Evolutionary conservation across 176 grass and related monocot species (phyloP).

Genomic region (Bonia amplexicaulis): DNA sequence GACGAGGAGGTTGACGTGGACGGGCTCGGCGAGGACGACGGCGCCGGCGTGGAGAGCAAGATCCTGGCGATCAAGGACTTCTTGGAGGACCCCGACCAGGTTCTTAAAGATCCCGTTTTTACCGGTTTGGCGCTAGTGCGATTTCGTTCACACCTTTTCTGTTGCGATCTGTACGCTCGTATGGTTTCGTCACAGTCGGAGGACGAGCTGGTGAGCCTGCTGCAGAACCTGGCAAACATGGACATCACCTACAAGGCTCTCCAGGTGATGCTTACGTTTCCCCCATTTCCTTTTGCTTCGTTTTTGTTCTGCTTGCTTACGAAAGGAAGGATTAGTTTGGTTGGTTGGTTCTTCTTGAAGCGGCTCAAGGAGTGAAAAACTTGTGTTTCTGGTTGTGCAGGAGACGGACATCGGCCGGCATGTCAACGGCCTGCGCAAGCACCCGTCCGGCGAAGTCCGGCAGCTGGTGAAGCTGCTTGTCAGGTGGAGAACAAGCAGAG

Average conservation of each 20-base stretch:
- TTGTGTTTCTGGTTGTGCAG: slow-evolving; percentile 45
- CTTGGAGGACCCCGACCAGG: slow-evolving; percentile 70
- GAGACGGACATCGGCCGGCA: slow-evolving; percentile 71
- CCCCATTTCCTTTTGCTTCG: background rate
- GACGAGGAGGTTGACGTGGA: slow-evolving; percentile 26
- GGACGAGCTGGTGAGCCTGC: slow-evolving; percentile 55
- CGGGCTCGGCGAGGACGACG: slow-evolving; percentile 15
- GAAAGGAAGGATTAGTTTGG: background rate
- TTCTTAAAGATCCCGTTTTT: slow-evolving; percentile 41
- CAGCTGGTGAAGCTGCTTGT: slow-evolving; percentile 67
- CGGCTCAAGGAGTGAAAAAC: background rate
- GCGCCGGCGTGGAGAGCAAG: slow-evolving; percentile 38
- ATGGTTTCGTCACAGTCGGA: slow-evolving; percentile 54
- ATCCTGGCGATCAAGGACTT: slow-evolving; percentile 71
- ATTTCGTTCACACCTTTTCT: slow-evolving; percentile 21
- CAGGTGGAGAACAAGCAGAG: slow-evolving; percentile 43
- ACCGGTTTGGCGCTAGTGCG: slow-evolving; percentile 1
- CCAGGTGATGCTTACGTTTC: slow-evolving; percentile 31
- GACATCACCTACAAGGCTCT: slow-evolving; percentile 77
- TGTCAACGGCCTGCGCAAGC: slow-evolving; percentile 68
- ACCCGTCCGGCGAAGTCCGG: slow-evolving; percentile 63
- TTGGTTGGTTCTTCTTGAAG: slow-evolving; percentile 5
- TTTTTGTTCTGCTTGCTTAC: background rate
- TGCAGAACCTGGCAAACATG: slow-evolving; percentile 72
- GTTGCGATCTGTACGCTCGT: slow-evolving; percentile 27